Conservation (phyloP, 169 alveolate genomes). For the Eimeria sp. region DNA sequence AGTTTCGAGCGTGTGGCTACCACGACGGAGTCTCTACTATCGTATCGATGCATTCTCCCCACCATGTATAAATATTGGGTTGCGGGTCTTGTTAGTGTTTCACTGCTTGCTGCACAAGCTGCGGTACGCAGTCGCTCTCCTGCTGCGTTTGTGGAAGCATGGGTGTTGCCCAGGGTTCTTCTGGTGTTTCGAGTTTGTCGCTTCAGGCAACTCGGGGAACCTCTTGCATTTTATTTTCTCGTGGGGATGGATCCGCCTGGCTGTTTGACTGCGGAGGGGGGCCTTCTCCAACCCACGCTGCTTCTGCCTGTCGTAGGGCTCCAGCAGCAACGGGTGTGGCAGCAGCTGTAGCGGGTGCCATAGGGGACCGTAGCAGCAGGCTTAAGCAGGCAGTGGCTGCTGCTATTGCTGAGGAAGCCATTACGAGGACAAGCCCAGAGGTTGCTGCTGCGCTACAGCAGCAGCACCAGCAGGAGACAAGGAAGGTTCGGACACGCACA, state of each 20-base stretch:
- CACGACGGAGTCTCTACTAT: background rate
- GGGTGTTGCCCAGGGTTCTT: background rate
- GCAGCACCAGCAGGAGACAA: slow-evolving; percentile 67
- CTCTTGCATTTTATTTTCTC: slow-evolving; percentile 69
- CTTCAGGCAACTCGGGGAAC: slow-evolving; percentile 81
- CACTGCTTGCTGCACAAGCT: background rate
- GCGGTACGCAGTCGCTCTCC: background rate
- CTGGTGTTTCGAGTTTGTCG: background rate
- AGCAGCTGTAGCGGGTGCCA: slow-evolving; percentile 53
- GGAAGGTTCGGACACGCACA: slow-evolving; percentile 30
- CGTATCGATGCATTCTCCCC: background rate
- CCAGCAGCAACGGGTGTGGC: slow-evolving; percentile 32
- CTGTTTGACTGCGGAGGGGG: slow-evolving; percentile 83
- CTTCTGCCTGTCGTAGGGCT: slow-evolving; percentile 33
- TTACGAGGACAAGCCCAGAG: slow-evolving; percentile 28
- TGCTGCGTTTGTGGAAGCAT: background rate
- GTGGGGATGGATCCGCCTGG: slow-evolving; percentile 83
- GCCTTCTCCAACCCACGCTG: slow-evolving; percentile 69
- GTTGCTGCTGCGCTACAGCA: slow-evolving; percentile 70
- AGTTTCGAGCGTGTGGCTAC: background rate
- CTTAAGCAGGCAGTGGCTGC: slow-evolving; percentile 52
- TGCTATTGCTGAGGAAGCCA: slow-evolving; percentile 57
- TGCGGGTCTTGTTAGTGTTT: background rate
- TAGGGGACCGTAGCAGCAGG: slow-evolving; percentile 52
- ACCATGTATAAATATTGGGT: background rate